Evolutionary conservation across 331 rosid genomes (phyloP).

Genomic region (Malus hybrid): DNA sequence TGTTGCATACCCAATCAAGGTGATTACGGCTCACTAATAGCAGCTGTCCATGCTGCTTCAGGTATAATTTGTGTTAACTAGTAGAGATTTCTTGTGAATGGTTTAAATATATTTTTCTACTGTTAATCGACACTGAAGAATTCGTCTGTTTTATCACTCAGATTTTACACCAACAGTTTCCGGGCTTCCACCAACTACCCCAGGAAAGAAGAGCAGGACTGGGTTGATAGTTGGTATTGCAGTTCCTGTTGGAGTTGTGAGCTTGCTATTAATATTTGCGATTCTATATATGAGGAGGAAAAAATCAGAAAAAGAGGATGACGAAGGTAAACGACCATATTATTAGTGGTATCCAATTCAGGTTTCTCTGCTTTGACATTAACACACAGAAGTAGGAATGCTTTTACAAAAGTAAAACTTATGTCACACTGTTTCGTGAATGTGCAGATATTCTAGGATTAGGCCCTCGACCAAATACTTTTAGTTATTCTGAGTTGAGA

Average conservation of each 20-base stretch:
- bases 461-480: constrained; percentile 12
- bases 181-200: background rate
- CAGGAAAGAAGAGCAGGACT: constrained; percentile 2
- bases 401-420: background rate
- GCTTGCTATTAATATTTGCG: background rate
- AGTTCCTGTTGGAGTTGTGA: constrained; percentile 6
- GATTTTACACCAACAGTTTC: constrained; percentile 11
- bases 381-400: background rate
- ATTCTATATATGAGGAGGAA: constrained; percentile 8
- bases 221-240: constrained; percentile 15
- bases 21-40: constrained; percentile 10
- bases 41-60: constrained; percentile 9
- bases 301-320: background rate
- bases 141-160: background rate
- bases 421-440: background rate
- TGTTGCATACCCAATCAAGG: constrained; percentile 20
- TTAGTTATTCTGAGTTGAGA: constrained; percentile 12
- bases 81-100: background rate
- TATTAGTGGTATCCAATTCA: no score
- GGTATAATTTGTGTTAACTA: background rate
- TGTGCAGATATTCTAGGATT: constrained; percentile 10
- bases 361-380: no score
- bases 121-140: background rate
- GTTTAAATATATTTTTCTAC: background rate
- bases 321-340: constrained; percentile 9